Base-by-base conservation (phyloP, 2,329 filamentous ascomycete genomes). In the Fusarium dimerum region DNA sequence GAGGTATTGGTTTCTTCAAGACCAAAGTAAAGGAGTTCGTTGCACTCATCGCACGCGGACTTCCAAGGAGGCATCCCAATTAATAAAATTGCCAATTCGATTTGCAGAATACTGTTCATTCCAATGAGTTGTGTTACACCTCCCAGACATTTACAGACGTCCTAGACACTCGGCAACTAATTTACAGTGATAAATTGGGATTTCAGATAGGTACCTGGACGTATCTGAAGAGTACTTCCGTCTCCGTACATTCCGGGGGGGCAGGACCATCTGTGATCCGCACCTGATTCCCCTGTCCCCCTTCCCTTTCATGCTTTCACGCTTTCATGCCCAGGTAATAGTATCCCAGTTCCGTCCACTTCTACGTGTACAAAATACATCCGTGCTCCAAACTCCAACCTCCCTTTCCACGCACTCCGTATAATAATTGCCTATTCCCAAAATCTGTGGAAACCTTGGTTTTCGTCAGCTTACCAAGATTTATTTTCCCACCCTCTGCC, bases 401-500 rank as follows among this genome's bases (percentile, higher is more conserved):
- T 36, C 32, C 32, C 32, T 36, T 36, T 36, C 32, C 32, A 26
- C 32, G 32, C 32, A 36, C 32, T 15, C 10, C 32, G 11, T 15
- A 9, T 9, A 36, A 36, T 36, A 12, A 36, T 36, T 36, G 32
- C 32, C 32, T 10, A 11, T 36, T 15, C 11, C 32, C 32, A 12
- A 36, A 36, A 36, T 15, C 32, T 36, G 32, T 15, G 32, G 32
- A 36, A 36, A 36, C 32, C 32, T 36, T 12, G 32, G 32, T 36
- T 15, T 36, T 36, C 13, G 32, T 15, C 13, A 36, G 32, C 32
- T 36, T 36, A 36, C 32, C 32, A 15, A 36, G 10, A 38, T 46
- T 30, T 54, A 30, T 18, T 26, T 18, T 57, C 43, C 42, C 42
- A 13, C 7, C 30, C 42, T 38, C 17, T 44, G 51, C 16, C 47